Percentiles rank a stretch among this genome's conserved stretches.
These are phyloP conservation scores for Urochloa ruziziensis DNA, from an alignment of 176 grass and related monocot species.

Conservation along the genomic window DNA sequence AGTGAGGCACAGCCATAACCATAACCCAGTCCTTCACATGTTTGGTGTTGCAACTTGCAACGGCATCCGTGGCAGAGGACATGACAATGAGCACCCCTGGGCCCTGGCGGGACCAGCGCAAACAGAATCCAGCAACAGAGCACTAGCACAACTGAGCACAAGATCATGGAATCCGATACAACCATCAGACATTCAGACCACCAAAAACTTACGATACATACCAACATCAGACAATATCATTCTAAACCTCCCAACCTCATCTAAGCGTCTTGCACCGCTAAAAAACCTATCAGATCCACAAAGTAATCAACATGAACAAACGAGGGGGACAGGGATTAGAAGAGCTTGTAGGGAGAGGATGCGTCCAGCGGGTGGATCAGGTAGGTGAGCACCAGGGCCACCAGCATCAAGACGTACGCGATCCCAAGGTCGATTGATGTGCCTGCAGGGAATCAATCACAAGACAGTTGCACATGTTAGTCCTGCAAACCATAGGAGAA, in stretches of 20 bases:
- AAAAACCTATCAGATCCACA: neutral
- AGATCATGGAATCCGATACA: slow-evolving; percentile 38
- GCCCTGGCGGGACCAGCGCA: neutral
- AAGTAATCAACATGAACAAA: neutral
- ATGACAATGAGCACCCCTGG: neutral
- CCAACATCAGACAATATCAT: neutral
- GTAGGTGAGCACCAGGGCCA: slow-evolving; percentile 79
- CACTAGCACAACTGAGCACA: neutral
- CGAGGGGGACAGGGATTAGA: slow-evolving; percentile 23
- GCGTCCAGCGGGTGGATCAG: slow-evolving; percentile 80
- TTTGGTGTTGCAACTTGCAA: slow-evolving; percentile 12
- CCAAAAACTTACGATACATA: slow-evolving; percentile 13
- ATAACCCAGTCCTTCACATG: neutral
- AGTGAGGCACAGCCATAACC: neutral
- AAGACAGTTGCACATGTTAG: neutral
- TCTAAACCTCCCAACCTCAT: slow-evolving; percentile 11
- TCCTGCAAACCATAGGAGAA: neutral
- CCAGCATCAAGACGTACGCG: slow-evolving; percentile 68
- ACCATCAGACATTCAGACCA: slow-evolving; percentile 6
- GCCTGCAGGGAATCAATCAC: slow-evolving; percentile 30
- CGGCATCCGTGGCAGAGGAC: slow-evolving; percentile 12
- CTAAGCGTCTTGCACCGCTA: slow-evolving; percentile 27
- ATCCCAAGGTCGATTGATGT: slow-evolving; percentile 77
- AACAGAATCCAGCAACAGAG: slow-evolving; percentile 39
- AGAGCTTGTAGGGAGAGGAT: slow-evolving; percentile 65